phyloP scores from a whole-genome alignment of 2,329 filamentous ascomycete genomes.

The Gaeumannomyces tritici region DNA sequence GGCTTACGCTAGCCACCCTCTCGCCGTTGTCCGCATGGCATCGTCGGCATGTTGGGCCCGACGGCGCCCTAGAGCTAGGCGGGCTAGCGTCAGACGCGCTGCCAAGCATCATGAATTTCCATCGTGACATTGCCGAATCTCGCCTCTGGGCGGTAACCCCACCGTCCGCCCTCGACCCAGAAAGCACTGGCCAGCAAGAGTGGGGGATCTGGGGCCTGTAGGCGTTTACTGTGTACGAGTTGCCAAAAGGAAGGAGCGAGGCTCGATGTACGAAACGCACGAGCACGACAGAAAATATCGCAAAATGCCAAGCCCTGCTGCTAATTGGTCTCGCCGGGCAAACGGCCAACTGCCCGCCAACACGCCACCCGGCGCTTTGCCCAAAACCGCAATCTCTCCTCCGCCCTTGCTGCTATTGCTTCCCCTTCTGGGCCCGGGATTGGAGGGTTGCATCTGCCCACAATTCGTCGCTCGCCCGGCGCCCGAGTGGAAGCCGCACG shows the following conservation, averaged over 20 bases:
- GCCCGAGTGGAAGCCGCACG: background rate
- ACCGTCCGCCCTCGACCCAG: background rate
- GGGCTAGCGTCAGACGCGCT: background rate
- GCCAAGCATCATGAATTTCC: background rate
- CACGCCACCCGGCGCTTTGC: no score
- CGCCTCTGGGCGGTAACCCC: background rate
- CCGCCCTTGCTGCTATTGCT: background rate
- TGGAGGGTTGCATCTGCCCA: background rate
- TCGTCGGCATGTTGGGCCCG: background rate
- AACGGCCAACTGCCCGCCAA: background rate
- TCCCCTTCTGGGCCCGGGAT: background rate
- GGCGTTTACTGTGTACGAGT: background rate
- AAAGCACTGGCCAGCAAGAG: background rate
- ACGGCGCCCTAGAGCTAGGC: background rate
- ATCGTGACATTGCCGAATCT: background rate
- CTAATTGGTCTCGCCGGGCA: background rate
- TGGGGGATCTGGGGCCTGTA: background rate
- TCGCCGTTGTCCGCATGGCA: background rate
- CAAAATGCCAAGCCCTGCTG: background rate
- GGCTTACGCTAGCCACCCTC: background rate
- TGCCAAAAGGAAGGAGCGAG: background rate
- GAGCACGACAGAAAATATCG: background rate
- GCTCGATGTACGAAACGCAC: background rate
- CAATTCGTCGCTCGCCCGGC: background rate
- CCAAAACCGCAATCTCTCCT: background rate